phyloP scores from a whole-genome alignment of 805 yeast species.

The Monosporozyma unispora region DNA sequence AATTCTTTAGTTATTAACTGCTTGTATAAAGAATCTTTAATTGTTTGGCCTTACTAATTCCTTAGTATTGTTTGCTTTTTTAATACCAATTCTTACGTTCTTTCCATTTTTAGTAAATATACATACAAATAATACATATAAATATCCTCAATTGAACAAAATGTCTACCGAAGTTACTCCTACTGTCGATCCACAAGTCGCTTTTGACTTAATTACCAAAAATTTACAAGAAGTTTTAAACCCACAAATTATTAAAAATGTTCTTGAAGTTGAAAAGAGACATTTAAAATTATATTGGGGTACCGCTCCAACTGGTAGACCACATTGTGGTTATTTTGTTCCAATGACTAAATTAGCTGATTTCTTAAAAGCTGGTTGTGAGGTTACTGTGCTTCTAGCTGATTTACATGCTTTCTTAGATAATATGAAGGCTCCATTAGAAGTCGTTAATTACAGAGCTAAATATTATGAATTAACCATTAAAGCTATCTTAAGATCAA shows the following conservation, averaged over 20 bases:
- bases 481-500: conserved; percentile 75
- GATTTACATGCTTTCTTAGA: conserved; percentile 95
- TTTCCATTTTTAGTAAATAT: neutral
- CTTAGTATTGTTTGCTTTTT: no score
- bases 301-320: conserved; percentile 97
- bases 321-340: conserved; percentile 97
- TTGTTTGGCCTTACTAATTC: no score
- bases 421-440: conserved; percentile 96
- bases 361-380: conserved; percentile 92
- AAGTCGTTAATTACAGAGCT: conserved; percentile 81
- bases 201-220: conserved; percentile 68
- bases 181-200: conserved; percentile 45
- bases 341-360: conserved; percentile 96
- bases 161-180: conserved; percentile 5
- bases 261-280: conserved; percentile 71
- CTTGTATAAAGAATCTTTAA: no score
- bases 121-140: neutral
- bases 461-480: conserved; percentile 77
- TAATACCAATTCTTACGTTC: neutral
- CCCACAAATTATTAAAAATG: conserved; percentile 75
- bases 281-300: conserved; percentile 94
- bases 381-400: conserved; percentile 83
- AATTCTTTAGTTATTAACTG: no score
- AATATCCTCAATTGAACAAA: neutral
- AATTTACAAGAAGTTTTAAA: conserved; percentile 88